Conservation (phyloP, 2,329 filamentous ascomycete species). For the Neofusicoccum sp. region DNA sequence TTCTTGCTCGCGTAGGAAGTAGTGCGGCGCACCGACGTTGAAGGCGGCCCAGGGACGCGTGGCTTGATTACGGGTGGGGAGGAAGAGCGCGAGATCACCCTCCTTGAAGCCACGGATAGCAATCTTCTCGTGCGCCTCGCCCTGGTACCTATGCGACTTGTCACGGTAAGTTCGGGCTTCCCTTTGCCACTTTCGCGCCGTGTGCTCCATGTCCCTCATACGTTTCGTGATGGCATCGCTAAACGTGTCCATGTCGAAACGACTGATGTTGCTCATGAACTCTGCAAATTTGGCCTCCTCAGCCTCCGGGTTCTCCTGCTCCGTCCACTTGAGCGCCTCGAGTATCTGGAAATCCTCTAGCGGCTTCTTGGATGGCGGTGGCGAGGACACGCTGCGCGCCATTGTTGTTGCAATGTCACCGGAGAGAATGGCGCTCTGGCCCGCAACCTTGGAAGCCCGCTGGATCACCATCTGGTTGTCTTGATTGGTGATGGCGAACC, state of each 20-base stretch:
- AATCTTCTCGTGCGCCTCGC: constrained; percentile 93
- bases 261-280: constrained; percentile 72
- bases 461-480: constrained; percentile 74
- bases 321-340: constrained; percentile 80
- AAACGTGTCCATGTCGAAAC: constrained; percentile 83
- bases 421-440: constrained; percentile 52
- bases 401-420: constrained; percentile 36
- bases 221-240: constrained; percentile 84
- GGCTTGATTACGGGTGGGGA: constrained; percentile 91
- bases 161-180: constrained; percentile 87
- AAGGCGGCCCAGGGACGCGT: constrained; percentile 97
- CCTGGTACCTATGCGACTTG: constrained; percentile 76
- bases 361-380: constrained; percentile 55
- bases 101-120: constrained; percentile 96
- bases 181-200: constrained; percentile 89
- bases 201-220: constrained; percentile 89
- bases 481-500: constrained; percentile 77
- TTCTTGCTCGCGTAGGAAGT: constrained; percentile 93
- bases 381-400: constrained; percentile 46
- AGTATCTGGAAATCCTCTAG: constrained; percentile 67
- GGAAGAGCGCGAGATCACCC: constrained; percentile 89
- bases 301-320: constrained; percentile 63
- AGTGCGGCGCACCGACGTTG: constrained; percentile 96
- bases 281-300: constrained; percentile 75
- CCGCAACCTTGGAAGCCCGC: constrained; percentile 61